Base-by-base conservation (phyloP, 768 basidiomycete genomes). In the Harrya chromipes region DNA sequence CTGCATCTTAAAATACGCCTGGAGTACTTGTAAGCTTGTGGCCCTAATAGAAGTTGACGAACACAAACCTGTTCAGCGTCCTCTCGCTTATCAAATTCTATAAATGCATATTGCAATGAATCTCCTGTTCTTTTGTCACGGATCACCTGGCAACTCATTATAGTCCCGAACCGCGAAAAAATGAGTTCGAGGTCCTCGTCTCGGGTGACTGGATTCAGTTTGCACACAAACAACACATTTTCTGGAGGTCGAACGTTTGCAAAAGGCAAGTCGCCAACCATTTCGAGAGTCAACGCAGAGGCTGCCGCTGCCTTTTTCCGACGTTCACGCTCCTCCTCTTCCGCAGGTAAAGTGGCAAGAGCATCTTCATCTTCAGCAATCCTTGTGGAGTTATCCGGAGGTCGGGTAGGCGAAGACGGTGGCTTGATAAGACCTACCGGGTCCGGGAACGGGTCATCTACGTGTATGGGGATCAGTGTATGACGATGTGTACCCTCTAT, bases 1-100 rank as follows among this genome's bases (percentile, higher is more conserved):
- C 66, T 98, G 97, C 97, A 99, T 99, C 69, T 98, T 99, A 74
- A 98, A 94, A 69, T 98, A 99, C 9, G 92, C 97, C 88, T 94
- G 56, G 4, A 43, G 33, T 29, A 20, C 39, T 37, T 34, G 49
- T 60, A 26, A 60, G 47, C 13, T 26, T 33, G 35, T 47, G 45
- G 37, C 27, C 3, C 37, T 12, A 13, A 42, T 2, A 26, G 20
- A 7, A 35, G n/a, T n/a, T 16, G 13, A 31, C 3, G n/a, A 54
- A 34, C 6, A 60, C 79, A 51, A 55, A 90, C 92, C 83, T 93
- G 87, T 69, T 99, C 95, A 8, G 95, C 94, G 33, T 94, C 88
- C 54, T 92, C 93, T 37, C 85, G 73, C 66, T 89, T 90, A 63
- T 94, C 93, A 72, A 97, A 99, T 70, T 99, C 97, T 58, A 99